phyloP scores from a whole-genome alignment of 306 rosid genomes.

The Gynostemma pentaphyllum region DNA sequence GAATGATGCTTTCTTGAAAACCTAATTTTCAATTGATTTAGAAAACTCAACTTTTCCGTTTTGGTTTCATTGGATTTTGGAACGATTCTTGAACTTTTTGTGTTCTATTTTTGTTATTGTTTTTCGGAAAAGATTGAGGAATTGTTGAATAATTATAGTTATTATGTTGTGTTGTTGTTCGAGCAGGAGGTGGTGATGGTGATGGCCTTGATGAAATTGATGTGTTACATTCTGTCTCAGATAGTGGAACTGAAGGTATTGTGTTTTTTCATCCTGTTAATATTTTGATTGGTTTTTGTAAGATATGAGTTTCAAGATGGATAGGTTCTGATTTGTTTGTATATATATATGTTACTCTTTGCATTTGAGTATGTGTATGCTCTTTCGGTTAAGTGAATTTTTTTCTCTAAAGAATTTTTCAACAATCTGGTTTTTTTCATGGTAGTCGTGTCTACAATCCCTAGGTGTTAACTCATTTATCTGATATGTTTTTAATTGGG shows the following conservation, averaged over 20 bases:
- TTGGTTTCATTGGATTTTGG: too few relatives aligned
- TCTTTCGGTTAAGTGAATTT: neutral
- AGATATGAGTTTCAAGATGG: neutral
- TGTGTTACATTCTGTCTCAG: neutral
- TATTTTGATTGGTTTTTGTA: neutral
- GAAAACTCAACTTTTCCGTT: too few relatives aligned
- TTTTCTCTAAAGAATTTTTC: neutral
- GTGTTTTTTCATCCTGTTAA: neutral
- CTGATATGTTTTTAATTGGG: neutral
- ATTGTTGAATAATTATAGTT: neutral
- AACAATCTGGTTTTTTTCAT: neutral
- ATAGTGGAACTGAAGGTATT: conserved; percentile 1
- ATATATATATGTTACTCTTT: neutral
- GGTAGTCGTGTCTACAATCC: neutral
- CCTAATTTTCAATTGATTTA: neutral
- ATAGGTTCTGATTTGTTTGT: neutral
- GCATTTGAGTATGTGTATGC: neutral
- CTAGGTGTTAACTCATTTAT: neutral
- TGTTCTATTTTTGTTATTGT: neutral
- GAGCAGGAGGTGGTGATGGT: neutral
- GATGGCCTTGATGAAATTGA: neutral
- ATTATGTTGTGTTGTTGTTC: neutral
- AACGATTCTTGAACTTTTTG: neutral
- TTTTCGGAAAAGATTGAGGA: neutral
- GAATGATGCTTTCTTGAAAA: neutral